A percentile compares a stretch with the other conserved stretches of the same genome.
Conservation (phyloP, 257 asterid species). For the Nicotiana undulata region DNA sequence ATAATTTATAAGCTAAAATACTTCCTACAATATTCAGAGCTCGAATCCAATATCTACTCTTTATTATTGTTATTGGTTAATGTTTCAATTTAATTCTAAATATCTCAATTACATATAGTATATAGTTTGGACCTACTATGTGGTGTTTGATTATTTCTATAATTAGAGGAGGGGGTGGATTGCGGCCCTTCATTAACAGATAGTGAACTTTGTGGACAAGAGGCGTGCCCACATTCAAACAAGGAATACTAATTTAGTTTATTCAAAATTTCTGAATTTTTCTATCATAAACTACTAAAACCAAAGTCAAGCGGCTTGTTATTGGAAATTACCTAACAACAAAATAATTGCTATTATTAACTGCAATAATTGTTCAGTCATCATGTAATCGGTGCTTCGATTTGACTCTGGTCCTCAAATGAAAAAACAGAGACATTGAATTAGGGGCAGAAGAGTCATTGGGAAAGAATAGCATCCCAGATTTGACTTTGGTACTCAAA, state of each 20-base stretch:
- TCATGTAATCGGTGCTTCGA: neutral
- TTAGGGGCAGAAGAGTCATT: neutral
- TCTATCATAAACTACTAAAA: neutral
- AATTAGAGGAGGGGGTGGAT: neutral
- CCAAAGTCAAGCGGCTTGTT: neutral
- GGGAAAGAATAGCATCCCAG: neutral
- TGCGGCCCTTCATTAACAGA: neutral
- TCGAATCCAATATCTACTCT: too few species aligned
- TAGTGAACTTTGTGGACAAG: neutral
- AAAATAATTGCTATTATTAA: neutral
- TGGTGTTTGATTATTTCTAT: neutral
- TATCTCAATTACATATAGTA: neutral
- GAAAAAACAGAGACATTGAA: neutral
- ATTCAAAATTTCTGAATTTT: neutral
- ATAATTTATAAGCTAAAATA: too few species aligned
- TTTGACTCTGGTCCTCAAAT: neutral
- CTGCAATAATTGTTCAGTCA: neutral
- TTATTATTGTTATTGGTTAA: too few species aligned
- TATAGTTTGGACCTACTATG: neutral
- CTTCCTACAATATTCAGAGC: too few species aligned
- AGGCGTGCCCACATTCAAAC: neutral
- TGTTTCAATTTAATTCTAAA: too few species aligned
- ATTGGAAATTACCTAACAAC: neutral
- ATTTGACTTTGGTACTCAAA: too few species aligned
- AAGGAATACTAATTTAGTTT: conserved; percentile 3